A percentile compares a stretch with the other conserved stretches of the same genome.
phyloP scores from a whole-genome alignment of 495 filamentous ascomycete species.

The Aspergillus bridgeri region DNA sequence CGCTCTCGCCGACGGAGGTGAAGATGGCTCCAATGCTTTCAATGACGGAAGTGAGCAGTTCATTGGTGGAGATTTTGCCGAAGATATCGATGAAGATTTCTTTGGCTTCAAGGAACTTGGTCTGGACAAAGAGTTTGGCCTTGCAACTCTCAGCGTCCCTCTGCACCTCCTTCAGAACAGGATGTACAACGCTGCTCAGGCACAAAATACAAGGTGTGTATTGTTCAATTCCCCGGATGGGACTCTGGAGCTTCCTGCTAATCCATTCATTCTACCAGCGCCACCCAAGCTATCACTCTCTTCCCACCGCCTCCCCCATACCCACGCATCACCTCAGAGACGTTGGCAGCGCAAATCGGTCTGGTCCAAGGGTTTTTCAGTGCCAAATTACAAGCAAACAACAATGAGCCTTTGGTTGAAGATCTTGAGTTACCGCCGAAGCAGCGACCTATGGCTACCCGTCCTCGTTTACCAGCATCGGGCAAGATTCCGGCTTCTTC shows the following conservation, averaged over 20 bases:
- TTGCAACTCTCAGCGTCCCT: slow-evolving; percentile 82
- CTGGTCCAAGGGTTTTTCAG: slow-evolving; percentile 87
- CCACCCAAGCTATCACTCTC: slow-evolving; percentile 45
- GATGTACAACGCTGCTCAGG: slow-evolving; percentile 75
- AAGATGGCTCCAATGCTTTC: slow-evolving; percentile 87
- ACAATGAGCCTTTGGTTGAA: slow-evolving; percentile 80
- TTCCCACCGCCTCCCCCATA: slow-evolving; percentile 62
- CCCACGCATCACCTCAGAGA: slow-evolving; percentile 77
- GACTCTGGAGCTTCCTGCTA: slow-evolving; percentile 7
- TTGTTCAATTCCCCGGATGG: slow-evolving; percentile 1
- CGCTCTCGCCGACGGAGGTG: slow-evolving; percentile 72
- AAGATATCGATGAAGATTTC: slow-evolving; percentile 97
- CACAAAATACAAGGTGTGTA: slow-evolving; percentile 63
- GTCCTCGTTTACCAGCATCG: slow-evolving; percentile 84
- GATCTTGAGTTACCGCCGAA: slow-evolving; percentile 93
- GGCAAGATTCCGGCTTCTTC: slow-evolving; percentile 70
- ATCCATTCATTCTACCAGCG: slow-evolving; percentile 19
- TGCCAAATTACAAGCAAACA: slow-evolving; percentile 76
- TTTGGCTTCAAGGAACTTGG: slow-evolving; percentile 97
- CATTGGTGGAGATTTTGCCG: slow-evolving; percentile 91
- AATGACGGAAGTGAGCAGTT: slow-evolving; percentile 97
- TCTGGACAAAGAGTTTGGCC: slow-evolving; percentile 82
- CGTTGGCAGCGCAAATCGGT: slow-evolving; percentile 72
- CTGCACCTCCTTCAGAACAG: slow-evolving; percentile 91
- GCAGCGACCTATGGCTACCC: slow-evolving; percentile 70